A percentile compares a stretch with the other conserved stretches of the same genome.
These are phyloP conservation scores for Skeletonema marinoi DNA, from an alignment of 108 stramenopile genomes.

Conservation along the genomic window DNA sequence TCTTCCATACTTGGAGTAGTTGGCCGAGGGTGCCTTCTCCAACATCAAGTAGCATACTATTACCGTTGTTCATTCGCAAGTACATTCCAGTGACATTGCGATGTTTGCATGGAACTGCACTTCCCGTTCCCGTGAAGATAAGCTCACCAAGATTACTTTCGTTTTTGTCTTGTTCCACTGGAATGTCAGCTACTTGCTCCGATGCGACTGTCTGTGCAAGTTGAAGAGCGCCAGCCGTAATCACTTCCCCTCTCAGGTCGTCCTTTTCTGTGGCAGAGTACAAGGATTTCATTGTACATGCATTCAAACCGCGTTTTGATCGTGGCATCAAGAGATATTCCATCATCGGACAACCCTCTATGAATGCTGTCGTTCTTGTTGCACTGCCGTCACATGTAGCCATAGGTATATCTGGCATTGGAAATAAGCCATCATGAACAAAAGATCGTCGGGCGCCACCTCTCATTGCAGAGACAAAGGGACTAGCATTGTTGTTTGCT, in stretches of 20 bases:
- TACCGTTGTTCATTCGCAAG: conserved; percentile 60
- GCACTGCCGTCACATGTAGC: neutral
- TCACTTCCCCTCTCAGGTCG: conserved; percentile 17
- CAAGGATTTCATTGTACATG: conserved; percentile 21
- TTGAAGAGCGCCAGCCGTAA: conserved; percentile 33
- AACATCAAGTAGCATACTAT: conserved; percentile 85
- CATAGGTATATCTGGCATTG: conserved; percentile 22
- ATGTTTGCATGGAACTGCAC: conserved; percentile 96
- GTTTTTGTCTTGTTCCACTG: neutral
- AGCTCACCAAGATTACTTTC: conserved; percentile 51
- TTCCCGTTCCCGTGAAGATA: conserved; percentile 96
- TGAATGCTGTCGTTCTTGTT: conserved; percentile 9
- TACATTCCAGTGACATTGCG: conserved; percentile 95
- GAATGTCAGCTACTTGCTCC: neutral
- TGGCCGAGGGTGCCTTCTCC: conserved; percentile 97
- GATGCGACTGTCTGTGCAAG: conserved; percentile 8
- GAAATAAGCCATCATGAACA: conserved; percentile 49
- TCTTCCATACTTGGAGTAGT: conserved; percentile 72
- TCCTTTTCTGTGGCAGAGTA: conserved; percentile 21
- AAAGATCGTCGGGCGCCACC: conserved; percentile 59
- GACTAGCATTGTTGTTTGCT: conserved; percentile 31
- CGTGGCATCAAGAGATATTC: conserved; percentile 71
- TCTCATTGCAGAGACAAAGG: conserved; percentile 58
- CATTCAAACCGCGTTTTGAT: conserved; percentile 44
- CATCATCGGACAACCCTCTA: conserved; percentile 58